A percentile compares a stretch with the other conserved stretches of the same genome.
Conservation (phyloP, 352 stramenopile species). For the Phytopythium delawarense region DNA sequence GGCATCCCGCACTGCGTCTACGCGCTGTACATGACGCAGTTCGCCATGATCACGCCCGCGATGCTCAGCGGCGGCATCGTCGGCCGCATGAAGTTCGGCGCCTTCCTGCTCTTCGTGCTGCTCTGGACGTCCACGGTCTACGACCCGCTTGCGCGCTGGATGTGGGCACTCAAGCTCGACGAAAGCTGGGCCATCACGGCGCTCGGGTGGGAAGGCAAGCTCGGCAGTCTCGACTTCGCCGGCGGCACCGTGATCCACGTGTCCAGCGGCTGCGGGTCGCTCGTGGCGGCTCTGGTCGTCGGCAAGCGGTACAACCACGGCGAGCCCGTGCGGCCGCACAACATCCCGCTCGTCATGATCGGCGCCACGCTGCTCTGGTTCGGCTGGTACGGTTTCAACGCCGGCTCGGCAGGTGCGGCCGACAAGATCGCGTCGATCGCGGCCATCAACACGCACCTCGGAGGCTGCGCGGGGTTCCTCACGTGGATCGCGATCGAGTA, state of each 20-base stretch:
- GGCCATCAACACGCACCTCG: constrained; percentile 28
- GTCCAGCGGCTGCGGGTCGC: constrained; percentile 24
- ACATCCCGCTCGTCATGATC: constrained; percentile 38
- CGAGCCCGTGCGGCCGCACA: constrained; percentile 21
- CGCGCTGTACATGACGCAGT: constrained; percentile 31
- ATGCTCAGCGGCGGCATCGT: constrained; percentile 34
- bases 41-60: constrained; percentile 41
- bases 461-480: constrained; percentile 15
- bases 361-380: constrained; percentile 28
- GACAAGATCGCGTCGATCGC: constrained; percentile 19
- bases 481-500: constrained; percentile 19
- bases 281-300: constrained; percentile 24
- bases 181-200: constrained; percentile 10
- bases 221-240: constrained; percentile 33
- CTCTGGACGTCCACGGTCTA: constrained; percentile 41
- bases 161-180: constrained; percentile 26
- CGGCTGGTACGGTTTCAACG: constrained; percentile 40
- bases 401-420: constrained; percentile 12
- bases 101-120: constrained; percentile 28
- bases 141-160: constrained; percentile 44
- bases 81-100: constrained; percentile 35
- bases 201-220: constrained; percentile 14
- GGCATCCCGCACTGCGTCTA: constrained; percentile 26
- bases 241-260: constrained; percentile 44
- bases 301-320: constrained; percentile 22